Evolutionary conservation across 371 early-diverging fungal genomes (phyloP).

Genomic region (Vairimorpha necatrix): DNA sequence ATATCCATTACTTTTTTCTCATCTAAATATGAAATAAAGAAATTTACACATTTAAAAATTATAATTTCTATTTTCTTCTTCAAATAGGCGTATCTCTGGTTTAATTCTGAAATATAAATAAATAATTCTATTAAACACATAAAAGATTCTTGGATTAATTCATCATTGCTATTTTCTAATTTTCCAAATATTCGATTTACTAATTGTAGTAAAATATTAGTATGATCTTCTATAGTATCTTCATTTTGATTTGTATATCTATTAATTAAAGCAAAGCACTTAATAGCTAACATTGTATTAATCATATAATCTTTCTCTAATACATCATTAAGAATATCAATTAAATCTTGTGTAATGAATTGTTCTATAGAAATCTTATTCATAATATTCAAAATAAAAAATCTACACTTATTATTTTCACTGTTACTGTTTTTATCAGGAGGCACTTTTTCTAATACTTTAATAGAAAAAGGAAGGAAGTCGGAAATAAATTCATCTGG

Average conservation of each 20-base stretch:
- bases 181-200: conserved; percentile 24
- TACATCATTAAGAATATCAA: conserved; percentile 3
- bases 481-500: conserved; percentile 17
- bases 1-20: conserved; percentile 23
- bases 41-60: conserved; percentile 4
- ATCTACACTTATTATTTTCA: conserved; percentile 6
- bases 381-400: conserved; percentile 2
- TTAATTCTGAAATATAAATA: conserved; percentile 9
- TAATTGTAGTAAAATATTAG: background rate
- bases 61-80: conserved; percentile 14
- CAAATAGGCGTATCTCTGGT: background rate
- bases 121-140: conserved; percentile 19
- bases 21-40: conserved; percentile 15
- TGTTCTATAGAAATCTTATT: conserved; percentile 13
- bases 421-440: background rate
- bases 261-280: conserved; percentile 12
- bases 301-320: conserved; percentile 24
- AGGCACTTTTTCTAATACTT: conserved; percentile 9
- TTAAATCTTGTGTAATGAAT: background rate
- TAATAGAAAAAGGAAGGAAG: conserved; percentile 7
- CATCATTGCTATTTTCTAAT: conserved; percentile 11
- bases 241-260: background rate
- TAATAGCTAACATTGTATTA: conserved; percentile 31
- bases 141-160: background rate
- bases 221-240: conserved; percentile 20